These are phyloP conservation scores for Bertia moriformis DNA, from an alignment of 2,329 filamentous ascomycete genomes.

Conservation along the genomic window DNA sequence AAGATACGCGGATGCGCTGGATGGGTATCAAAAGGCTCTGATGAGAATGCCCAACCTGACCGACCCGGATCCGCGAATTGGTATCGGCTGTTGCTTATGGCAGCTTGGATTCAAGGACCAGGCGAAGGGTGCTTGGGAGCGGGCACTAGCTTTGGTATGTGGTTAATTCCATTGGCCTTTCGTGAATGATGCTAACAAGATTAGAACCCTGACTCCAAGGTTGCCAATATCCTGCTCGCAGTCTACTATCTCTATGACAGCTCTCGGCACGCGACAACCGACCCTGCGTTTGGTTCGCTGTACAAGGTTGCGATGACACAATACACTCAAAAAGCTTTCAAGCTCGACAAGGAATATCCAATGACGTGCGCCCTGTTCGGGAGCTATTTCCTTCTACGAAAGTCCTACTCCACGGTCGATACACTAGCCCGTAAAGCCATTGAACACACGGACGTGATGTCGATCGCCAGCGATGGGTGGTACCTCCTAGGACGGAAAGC, in stretches of 20 bases:
- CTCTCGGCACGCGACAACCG: constrained; percentile 43
- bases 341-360: constrained; percentile 54
- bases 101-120: constrained; percentile 59
- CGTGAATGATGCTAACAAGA: neutral
- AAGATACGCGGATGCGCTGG: constrained; percentile 49
- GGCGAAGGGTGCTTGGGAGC: constrained; percentile 56
- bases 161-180: neutral
- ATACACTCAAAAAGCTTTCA: constrained; percentile 57
- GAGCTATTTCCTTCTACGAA: constrained; percentile 51
- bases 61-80: constrained; percentile 61
- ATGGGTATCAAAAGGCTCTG: constrained; percentile 52
- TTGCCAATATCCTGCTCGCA: constrained; percentile 55
- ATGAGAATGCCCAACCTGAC: constrained; percentile 50
- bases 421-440: constrained; percentile 55
- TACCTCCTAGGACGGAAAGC: constrained; percentile 57
- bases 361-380: constrained; percentile 57
- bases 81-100: constrained; percentile 64
- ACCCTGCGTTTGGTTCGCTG: constrained; percentile 46
- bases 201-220: constrained; percentile 42
- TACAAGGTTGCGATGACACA: constrained; percentile 58
- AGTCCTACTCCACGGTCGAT: constrained; percentile 48
- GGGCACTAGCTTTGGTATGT: constrained; percentile 37
- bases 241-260: constrained; percentile 55
- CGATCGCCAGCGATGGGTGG: constrained; percentile 63
- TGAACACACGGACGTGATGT: constrained; percentile 59